These are phyloP conservation scores for Fusarium brevicatenulatum DNA, from an alignment of 2,329 filamentous ascomycete genomes.

Conservation along the genomic window DNA sequence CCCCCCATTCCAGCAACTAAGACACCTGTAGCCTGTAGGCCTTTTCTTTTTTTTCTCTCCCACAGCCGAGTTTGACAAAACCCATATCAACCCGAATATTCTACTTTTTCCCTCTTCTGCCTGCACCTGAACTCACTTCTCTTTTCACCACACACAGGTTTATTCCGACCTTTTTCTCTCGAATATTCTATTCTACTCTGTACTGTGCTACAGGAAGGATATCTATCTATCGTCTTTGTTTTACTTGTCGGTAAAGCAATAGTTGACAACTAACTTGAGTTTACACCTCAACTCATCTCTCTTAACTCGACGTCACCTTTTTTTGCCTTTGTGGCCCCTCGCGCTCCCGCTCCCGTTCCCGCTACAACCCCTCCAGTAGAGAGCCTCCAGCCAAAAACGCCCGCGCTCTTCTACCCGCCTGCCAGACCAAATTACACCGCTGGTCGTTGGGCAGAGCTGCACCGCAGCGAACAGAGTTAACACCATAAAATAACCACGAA, in stretches of 20 bases:
- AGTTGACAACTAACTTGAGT: constrained; percentile 15
- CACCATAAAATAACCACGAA: constrained; percentile 35
- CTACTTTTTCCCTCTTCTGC: constrained; percentile 40
- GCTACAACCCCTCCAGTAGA: constrained; percentile 34
- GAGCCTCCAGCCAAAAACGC: constrained; percentile 36
- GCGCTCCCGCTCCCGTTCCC: constrained; percentile 40
- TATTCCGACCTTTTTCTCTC: constrained; percentile 26
- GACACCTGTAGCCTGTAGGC: constrained; percentile 20
- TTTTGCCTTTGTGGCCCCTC: constrained; percentile 38
- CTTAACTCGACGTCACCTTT: constrained; percentile 33
- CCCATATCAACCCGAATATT: constrained; percentile 45
- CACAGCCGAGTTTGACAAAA: constrained; percentile 46
- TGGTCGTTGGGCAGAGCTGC: constrained; percentile 47
- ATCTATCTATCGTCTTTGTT: constrained; percentile 10
- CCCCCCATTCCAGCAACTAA: constrained; percentile 40
- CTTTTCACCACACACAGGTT: constrained; percentile 41
- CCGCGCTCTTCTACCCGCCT: constrained; percentile 38
- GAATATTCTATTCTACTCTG: constrained; percentile 1
- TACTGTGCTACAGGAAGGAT: constrained; percentile 11
- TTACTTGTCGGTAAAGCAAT: constrained; percentile 18
- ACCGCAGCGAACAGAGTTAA: constrained; percentile 40
- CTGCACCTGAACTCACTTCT: constrained; percentile 38
- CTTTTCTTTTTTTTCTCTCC: constrained; percentile 41
- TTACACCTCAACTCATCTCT: constrained; percentile 14
- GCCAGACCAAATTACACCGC: constrained; percentile 40